Evolutionary conservation across 2,329 filamentous ascomycete species (phyloP), one percentile per base, ranked within the genome.

Genomic region (Neonectria magnoliae): DNA sequence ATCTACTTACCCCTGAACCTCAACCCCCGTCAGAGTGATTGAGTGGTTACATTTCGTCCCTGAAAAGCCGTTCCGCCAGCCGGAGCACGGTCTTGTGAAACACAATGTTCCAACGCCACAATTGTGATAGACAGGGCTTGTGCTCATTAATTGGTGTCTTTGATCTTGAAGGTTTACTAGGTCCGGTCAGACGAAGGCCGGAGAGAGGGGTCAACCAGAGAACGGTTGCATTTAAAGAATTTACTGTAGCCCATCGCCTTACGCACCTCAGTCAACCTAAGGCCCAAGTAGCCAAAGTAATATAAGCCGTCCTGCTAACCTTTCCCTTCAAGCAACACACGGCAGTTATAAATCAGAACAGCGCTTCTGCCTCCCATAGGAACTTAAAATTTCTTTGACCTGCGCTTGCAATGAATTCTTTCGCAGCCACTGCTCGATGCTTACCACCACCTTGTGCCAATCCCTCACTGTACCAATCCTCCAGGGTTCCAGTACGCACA

Each of bases 51-150:
- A 62, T 54, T 54, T 45, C 20, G 11, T 55, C 53, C 53, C 36
- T 16, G 27, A 51, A 31, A 22, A 20, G 50, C 27, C 27, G 45
- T 36, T 20, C 53, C 38, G 31, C 53, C 45, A 36, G 18, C 44
- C 20, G 31, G 42, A 57, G 54, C 53, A 62, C 60, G 31, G 38
- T 25, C 36, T 57, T 62, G 45, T 53, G 53, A 62, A 62, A 62
- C 60, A 20, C 47, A n/a, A 31, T 20, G n/a, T 18, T 33, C n/a
- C 48, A 8, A 33, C 25, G 14, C 18, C 25, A 31, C 11, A 18
- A 10, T 20, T 22, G n/a, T 20, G 41, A 44, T 38, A 14, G n/a
- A n/a, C 4, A 11, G 27, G 10, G 11, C 31, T 33, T 22, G 7
- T 22, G 22, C n/a, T 48, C 27, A 25, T 25, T 25, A 27, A 48